Conservation (phyloP, 805 yeast genomes). For the Wickerhamiella musiphila region DNA sequence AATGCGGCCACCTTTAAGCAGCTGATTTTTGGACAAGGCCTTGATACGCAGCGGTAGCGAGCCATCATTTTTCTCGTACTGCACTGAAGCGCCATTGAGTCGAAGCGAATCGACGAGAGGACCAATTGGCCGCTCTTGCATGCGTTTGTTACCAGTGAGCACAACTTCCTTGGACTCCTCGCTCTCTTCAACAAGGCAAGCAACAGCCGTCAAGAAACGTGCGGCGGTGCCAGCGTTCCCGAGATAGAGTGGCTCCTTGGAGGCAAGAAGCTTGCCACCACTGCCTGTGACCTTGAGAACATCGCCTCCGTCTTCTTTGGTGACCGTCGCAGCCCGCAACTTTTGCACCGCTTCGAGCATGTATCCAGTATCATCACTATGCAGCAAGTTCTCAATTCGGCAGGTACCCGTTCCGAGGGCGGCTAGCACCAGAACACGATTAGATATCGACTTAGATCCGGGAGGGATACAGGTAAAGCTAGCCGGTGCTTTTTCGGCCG, state of each 20-base stretch:
- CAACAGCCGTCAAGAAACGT: constrained; percentile 81
- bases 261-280: constrained; percentile 48
- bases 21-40: constrained; percentile 33
- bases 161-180: constrained; percentile 30
- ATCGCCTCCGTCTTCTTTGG: constrained; percentile 80
- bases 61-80: constrained; percentile 58
- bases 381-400: constrained; percentile 66
- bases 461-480: constrained; percentile 58
- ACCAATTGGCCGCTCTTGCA: constrained; percentile 96
- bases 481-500: constrained; percentile 26
- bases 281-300: constrained; percentile 73
- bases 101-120: constrained; percentile 85
- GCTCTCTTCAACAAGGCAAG: constrained; percentile 53
- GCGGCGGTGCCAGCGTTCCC: constrained; percentile 99
- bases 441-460: constrained; percentile 93
- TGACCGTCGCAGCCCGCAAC: constrained; percentile 64
- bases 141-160: constrained; percentile 86
- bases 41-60: constrained; percentile 64
- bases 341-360: constrained; percentile 77
- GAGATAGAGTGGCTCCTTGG: constrained; percentile 53
- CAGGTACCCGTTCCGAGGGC: constrained; percentile 81
- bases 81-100: constrained; percentile 58
- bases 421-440: constrained; percentile 83
- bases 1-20: constrained; percentile 76
- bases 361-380: constrained; percentile 90